Evolutionary conservation across 2,329 filamentous ascomycete genomes (phyloP), one percentile per base, ranked within the genome.

Genomic region (Aspergillus thermomutatus): DNA sequence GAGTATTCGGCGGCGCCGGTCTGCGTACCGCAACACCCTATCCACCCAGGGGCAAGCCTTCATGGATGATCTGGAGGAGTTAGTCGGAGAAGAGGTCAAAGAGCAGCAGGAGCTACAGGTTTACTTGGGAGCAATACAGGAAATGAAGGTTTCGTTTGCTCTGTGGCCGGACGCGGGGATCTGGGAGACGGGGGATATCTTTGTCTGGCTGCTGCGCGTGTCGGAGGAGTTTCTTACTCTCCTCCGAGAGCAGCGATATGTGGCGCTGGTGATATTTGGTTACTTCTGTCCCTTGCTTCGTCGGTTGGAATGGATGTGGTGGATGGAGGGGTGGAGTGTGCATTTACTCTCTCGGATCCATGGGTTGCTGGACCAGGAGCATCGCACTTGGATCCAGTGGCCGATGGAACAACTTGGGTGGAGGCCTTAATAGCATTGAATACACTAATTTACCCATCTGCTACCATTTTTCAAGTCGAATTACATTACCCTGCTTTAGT

Each of bases 291-390:
- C 53, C 3, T 45, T 53, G 3, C 25, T 64, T 10, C 54, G 54
- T 10, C 60, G 59, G 19, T 25, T 64, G n/a, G 60, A 64, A 40
- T 64, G 62, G 59, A 60, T 63, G 56, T 64, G 60, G 62, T 64
- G 58, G 50, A 51, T 64, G 58, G 57, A 63, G 17, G 60, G 60
- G 9, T 50, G 58, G 21, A 60, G 62, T 47, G 43, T 45, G 17
- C 58, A 56, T 1, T 48, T 64, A 10, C 37, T 64, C 34, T 55
- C 58, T 10, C 58, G 61, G 34, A 37, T 64, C 7, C 54, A 45
- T 19, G 37, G 41, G 41, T 49, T 54, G 11, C 49, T 63, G 14
- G 50, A 59, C 28, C 21, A 37, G 1, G 52, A 50, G 25, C 53
- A 61, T 41, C 50, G 55, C n/a, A 55, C 45, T 9, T 63, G 60